A percentile compares a stretch with the other conserved stretches of the same genome.
Conservation (phyloP, 257 asterid species). For the Nicotiana benthamiana region DNA sequence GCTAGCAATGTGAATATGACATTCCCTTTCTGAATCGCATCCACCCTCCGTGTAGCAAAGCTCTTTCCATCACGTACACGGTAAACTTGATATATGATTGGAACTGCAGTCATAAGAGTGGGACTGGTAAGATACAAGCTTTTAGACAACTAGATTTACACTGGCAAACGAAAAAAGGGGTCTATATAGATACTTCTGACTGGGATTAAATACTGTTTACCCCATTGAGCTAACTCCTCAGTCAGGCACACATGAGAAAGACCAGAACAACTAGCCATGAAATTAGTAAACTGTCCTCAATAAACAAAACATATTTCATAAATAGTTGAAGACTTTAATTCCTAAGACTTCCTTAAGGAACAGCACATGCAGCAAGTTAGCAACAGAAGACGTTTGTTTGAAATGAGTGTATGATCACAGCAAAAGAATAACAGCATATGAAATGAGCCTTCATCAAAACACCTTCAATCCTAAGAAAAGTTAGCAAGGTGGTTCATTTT, state of each 20-base stretch:
- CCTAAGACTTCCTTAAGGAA: not conserved
- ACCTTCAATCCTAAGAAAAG: not conserved
- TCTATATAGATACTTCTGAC: not conserved
- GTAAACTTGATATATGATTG: slow-evolving; percentile 83
- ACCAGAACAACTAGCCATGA: not conserved
- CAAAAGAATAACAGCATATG: not conserved
- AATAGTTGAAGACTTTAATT: not conserved
- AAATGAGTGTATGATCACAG: not conserved
- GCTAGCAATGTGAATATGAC: slow-evolving; percentile 66
- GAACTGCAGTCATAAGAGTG: slow-evolving; percentile 47
- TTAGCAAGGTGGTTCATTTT: not conserved
- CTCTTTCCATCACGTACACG: slow-evolving; percentile 97
- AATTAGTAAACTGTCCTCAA: not conserved
- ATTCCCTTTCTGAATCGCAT: slow-evolving; percentile 89
- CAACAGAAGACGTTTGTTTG: slow-evolving; percentile 1
- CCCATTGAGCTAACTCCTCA: not conserved
- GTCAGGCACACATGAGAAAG: not conserved
- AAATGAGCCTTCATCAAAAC: not conserved
- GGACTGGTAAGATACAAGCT: not conserved
- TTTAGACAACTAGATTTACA: not conserved
- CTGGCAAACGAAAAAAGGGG: not conserved
- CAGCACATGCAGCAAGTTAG: not conserved
- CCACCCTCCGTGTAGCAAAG: slow-evolving; percentile 95
- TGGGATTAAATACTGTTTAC: not conserved
- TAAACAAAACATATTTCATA: not conserved